These are phyloP conservation scores for Fusarium subtropicale DNA, from an alignment of 2,329 filamentous ascomycete genomes.

Conservation along the genomic window DNA sequence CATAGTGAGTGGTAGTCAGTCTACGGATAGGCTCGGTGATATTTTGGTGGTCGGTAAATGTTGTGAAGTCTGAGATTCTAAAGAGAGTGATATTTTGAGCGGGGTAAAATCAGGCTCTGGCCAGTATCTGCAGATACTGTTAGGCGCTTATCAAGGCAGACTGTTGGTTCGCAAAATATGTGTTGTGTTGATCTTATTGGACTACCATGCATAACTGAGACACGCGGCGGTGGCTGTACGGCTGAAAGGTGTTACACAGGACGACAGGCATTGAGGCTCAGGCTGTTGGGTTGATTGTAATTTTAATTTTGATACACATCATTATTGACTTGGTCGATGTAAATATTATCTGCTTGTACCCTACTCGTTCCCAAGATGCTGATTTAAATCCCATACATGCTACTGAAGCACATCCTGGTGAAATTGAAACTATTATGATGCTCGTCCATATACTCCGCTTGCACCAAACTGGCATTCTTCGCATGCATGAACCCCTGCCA, in stretches of 20 bases:
- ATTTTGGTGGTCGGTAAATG: rapidly evolving
- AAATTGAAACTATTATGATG: neutral
- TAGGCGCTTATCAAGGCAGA: neutral
- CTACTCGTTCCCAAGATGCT: rapidly evolving
- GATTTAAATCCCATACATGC: neutral
- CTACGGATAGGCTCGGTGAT: neutral
- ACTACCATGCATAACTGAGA: neutral
- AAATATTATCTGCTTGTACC: rapidly evolving
- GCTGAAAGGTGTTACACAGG: neutral
- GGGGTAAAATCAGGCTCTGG: neutral
- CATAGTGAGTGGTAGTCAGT: neutral
- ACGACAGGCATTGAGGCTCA: no score
- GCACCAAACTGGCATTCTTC: conserved; percentile 4
- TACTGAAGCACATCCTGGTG: conserved; percentile 17
- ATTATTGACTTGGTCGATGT: rapidly evolving
- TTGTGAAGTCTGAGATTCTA: neutral
- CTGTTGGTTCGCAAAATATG: neutral
- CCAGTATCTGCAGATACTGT: rapidly evolving
- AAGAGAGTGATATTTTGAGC: neutral
- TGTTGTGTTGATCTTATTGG: neutral
- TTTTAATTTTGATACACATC: neutral
- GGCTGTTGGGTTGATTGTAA: no score
- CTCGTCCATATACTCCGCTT: neutral
- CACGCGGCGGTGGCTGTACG: neutral
- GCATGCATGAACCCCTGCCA: neutral